Conservation (phyloP, 768 basidiomycete genomes). For the Phaffia australis region DNA sequence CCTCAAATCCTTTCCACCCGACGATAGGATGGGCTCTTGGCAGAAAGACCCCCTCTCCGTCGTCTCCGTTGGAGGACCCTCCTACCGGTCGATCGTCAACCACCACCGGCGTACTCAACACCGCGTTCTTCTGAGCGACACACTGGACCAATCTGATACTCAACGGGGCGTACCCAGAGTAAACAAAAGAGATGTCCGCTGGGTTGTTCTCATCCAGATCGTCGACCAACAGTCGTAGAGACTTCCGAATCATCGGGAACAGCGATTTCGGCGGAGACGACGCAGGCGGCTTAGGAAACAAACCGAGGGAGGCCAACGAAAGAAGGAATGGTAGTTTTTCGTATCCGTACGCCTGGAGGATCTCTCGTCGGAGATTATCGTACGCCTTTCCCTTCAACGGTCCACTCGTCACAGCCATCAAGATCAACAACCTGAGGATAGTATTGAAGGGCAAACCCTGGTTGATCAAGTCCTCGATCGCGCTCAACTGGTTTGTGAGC, state of each 20-base stretch:
- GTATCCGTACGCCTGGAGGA: slow-evolving; percentile 67
- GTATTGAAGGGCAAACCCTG: slow-evolving; percentile 72
- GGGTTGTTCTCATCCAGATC: slow-evolving; percentile 58
- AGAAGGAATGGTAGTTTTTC: slow-evolving; percentile 44
- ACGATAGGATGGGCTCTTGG: slow-evolving; percentile 75
- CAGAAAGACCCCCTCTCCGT: slow-evolving; percentile 43
- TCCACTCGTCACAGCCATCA: slow-evolving; percentile 70
- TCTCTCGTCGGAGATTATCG: slow-evolving; percentile 80
- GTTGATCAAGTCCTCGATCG: slow-evolving; percentile 81
- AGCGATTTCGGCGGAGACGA: slow-evolving; percentile 8
- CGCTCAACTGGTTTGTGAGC: slow-evolving; percentile 60
- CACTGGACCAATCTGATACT: slow-evolving; percentile 86
- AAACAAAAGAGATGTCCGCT: slow-evolving; percentile 90
- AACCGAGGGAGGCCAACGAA: not conserved
- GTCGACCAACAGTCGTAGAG: slow-evolving; percentile 75
- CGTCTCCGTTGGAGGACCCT: slow-evolving; percentile 38
- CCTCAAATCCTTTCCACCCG: slow-evolving; percentile 97
- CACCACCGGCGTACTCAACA: slow-evolving; percentile 42
- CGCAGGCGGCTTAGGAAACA: not conserved
- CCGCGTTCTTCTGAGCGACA: slow-evolving; percentile 77
- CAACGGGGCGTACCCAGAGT: slow-evolving; percentile 93
- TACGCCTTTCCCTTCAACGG: slow-evolving; percentile 78
- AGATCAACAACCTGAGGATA: slow-evolving; percentile 68
- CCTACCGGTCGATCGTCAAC: slow-evolving; percentile 44
- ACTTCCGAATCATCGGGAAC: slow-evolving; percentile 54